phyloP scores from a whole-genome alignment of 129 eudicot genomes.

The Flaveria brownii region DNA sequence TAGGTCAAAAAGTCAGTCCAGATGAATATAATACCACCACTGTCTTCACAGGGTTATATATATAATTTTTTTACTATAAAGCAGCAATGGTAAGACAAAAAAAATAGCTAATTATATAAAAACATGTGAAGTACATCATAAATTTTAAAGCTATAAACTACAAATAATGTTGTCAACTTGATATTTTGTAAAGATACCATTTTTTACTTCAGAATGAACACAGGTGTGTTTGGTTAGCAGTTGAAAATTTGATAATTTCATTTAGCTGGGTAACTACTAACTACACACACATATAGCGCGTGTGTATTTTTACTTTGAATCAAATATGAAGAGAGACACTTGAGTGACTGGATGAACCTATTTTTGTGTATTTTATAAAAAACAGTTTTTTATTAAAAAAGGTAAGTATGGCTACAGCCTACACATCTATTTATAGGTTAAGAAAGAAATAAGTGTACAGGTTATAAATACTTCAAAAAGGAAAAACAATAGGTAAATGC shows the following conservation, averaged over 20 bases:
- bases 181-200: neutral
- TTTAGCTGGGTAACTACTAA: neutral
- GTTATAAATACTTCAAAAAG: neutral
- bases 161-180: conserved; percentile 4
- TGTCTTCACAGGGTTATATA: too few species aligned
- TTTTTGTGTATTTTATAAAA: neutral
- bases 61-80: too few species aligned
- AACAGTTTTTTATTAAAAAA: neutral
- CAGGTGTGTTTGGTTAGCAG: neutral
- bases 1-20: too few species aligned
- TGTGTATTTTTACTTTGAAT: neutral
- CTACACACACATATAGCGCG: too few species aligned
- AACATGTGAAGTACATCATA: neutral
- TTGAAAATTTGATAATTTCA: conserved; percentile 9
- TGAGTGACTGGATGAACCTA: neutral
- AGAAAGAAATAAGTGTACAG: too few species aligned
- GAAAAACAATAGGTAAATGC: neutral
- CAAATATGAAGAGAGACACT: neutral
- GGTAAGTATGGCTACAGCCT: neutral
- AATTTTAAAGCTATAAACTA: neutral
- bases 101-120: neutral
- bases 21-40: too few species aligned
- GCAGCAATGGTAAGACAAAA: too few species aligned
- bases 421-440: neutral
- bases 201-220: neutral